phyloP scores from a whole-genome alignment of 2,329 filamentous ascomycete genomes.

The Phyllosticta citribraziliensis region DNA sequence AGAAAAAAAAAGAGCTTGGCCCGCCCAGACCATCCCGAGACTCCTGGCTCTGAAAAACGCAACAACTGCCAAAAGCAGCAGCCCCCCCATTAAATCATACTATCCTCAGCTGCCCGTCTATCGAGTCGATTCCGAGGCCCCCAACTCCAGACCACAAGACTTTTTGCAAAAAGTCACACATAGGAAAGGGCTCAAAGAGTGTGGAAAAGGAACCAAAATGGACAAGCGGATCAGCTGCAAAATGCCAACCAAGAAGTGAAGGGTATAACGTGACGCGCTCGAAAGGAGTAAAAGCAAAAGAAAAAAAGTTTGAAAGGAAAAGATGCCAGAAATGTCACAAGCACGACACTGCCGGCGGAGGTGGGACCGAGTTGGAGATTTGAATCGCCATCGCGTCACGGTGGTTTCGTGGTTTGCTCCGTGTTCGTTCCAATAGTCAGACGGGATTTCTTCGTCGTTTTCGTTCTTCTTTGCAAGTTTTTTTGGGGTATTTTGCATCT shows the following conservation, averaged over 20 bases:
- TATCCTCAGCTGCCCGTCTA: not conserved
- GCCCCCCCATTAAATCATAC: not conserved
- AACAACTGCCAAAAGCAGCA: not conserved
- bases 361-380: not conserved
- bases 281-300: not conserved
- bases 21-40: not conserved
- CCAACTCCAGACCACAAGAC: not conserved
- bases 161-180: not conserved
- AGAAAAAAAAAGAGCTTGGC: not conserved
- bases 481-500: not conserved
- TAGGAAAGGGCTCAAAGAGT: not conserved
- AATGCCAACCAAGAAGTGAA: not conserved
- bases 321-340: not conserved
- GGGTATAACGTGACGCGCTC: not conserved
- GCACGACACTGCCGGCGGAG: not conserved
- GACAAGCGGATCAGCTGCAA: not conserved
- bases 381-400: not conserved
- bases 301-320: not conserved
- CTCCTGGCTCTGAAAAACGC: not conserved
- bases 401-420: not conserved
- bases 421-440: not conserved
- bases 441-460: not conserved
- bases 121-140: not conserved
- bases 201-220: not conserved
- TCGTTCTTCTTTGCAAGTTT: not conserved